Conservation (phyloP, 116 monocot species). For the Iris pallida region DNA sequence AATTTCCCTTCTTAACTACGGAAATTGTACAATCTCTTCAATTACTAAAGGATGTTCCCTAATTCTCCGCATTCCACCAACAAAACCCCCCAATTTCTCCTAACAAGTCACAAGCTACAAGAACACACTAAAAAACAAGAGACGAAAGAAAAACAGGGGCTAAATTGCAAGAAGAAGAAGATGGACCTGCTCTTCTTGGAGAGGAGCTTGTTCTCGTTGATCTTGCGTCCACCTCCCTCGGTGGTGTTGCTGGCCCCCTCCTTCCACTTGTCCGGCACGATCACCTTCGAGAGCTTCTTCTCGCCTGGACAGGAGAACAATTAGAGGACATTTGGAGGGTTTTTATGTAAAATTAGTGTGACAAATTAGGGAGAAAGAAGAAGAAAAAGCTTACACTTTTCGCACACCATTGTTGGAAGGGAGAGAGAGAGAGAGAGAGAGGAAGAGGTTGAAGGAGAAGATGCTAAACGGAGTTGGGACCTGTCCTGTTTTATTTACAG, state of each 20-base stretch:
- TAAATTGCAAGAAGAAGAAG: neutral
- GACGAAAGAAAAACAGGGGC: neutral
- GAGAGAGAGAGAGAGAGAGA: too few species aligned
- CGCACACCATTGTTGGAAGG: slow-evolving; percentile 73
- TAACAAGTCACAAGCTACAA: neutral
- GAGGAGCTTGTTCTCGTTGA: slow-evolving; percentile 99
- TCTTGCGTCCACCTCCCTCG: slow-evolving; percentile 91
- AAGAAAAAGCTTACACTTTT: slow-evolving; percentile 63
- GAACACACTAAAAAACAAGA: slow-evolving; percentile 1
- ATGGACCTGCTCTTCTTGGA: slow-evolving; percentile 77
- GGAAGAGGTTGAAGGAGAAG: too few species aligned
- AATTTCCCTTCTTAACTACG: too few species aligned
- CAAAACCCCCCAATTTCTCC: neutral
- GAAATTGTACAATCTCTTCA: too few species aligned
- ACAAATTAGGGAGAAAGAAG: neutral
- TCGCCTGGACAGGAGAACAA: slow-evolving; percentile 49
- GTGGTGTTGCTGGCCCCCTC: slow-evolving; percentile 97
- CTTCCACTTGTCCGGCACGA: slow-evolving; percentile 99
- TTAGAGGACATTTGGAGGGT: slow-evolving; percentile 1
- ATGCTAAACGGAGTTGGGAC: too few species aligned
- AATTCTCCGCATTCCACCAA: too few species aligned
- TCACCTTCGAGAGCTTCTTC: slow-evolving; percentile 97
- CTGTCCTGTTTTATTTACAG: too few species aligned
- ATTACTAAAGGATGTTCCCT: too few species aligned
- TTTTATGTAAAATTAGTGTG: slow-evolving; percentile 1